These are phyloP conservation scores for Sporodiniella umbellata DNA, from an alignment of 371 early-diverging fungal genomes.

Conservation along the genomic window DNA sequence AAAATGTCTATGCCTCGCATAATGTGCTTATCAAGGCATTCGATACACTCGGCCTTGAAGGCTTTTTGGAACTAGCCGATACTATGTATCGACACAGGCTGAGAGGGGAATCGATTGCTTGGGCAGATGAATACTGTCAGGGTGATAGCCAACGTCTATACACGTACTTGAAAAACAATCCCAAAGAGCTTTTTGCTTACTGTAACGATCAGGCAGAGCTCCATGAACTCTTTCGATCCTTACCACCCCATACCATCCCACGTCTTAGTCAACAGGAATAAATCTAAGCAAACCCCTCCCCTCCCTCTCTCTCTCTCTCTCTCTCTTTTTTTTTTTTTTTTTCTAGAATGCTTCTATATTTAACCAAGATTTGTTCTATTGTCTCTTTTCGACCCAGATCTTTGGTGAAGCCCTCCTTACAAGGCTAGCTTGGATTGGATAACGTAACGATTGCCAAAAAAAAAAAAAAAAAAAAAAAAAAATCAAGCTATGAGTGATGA, in stretches of 20 bases:
- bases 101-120: slow-evolving; percentile 21
- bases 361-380: no score
- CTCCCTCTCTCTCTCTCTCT: no score
- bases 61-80: slow-evolving; percentile 11
- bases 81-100: slow-evolving; percentile 1
- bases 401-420: no score
- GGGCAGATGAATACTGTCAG: slow-evolving; percentile 19
- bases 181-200: slow-evolving; percentile 5
- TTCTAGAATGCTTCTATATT: no score
- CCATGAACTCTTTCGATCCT: slow-evolving; percentile 15
- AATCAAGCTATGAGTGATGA: no score
- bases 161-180: no score
- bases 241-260: slow-evolving; percentile 12
- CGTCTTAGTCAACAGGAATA: slow-evolving; percentile 1
- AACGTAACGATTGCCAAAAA: no score
- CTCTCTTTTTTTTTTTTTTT: no score
- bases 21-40: slow-evolving; percentile 15
- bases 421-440: no score
- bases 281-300: no score
- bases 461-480: no score
- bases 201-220: slow-evolving; percentile 24
- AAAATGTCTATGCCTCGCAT: slow-evolving; percentile 27
- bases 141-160: slow-evolving; percentile 2
- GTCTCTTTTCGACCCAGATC: no score
- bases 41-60: slow-evolving; percentile 5